Evolutionary conservation across 2,329 filamentous ascomycete species (phyloP), one percentile per base, ranked within the genome.

Genomic region (Beauveria rudraprayagi): DNA sequence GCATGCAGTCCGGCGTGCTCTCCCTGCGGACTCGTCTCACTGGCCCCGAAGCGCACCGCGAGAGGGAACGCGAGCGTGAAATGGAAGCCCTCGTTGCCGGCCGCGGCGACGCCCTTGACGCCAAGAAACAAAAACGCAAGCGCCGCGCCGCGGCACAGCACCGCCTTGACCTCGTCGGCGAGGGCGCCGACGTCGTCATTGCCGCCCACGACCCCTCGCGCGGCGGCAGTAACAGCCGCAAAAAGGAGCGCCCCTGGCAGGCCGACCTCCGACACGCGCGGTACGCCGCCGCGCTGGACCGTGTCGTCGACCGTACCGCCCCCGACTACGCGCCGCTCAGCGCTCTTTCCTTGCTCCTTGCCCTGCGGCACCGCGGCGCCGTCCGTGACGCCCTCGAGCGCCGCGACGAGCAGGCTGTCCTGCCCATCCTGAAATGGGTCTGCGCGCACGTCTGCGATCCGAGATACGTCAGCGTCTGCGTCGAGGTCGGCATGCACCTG

Each of bases 1-100:
- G 93, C 72, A 93, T 97, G 87, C 88, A 94, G 69, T 95, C 90
- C 2, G 94, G 94, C 51, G 83, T 96, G n/a, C 81, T 99, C 11
- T 95, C 90, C 30, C 83, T 97, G 68, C 89, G 90, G 70, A 97
- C 93, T 1, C 86, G 92, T n/a, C 82, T 96, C 14, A 91, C 89
- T 0, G 91, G 91, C 5, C 81, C 89, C 59, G 90, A 95, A 68
- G 93, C 93, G 60, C 80, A 85, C 26, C 86, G 85, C 65, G 89
- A 91, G 67, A 81, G 84, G 28, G 89, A 93, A 73, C 85, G 88
- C 56, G 87, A 90, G 70, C 90, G 89, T 77, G 90, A 91, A 73
- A 95, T 96, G 91, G 80, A 89, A 65, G 89, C 91, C 2, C 78
- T 96, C 61, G 76, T 95, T 62, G 85, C 88, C 44, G 92, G 91